phyloP scores from a whole-genome alignment of 2,329 filamentous ascomycete species.

The Epichloe gansuensis region DNA sequence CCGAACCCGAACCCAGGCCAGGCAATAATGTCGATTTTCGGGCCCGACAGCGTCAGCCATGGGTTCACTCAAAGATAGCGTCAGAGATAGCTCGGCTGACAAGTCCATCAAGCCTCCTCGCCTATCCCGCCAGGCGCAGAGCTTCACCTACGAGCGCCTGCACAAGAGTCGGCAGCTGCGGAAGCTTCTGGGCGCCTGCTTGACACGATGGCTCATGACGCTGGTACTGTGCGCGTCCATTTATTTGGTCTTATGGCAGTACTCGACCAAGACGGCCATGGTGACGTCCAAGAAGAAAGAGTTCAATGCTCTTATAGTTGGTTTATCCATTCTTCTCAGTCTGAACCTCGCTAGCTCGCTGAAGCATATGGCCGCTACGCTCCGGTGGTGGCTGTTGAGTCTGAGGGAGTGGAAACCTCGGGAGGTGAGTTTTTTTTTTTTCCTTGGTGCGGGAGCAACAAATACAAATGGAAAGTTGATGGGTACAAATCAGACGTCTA shows the following conservation, averaged over 20 bases:
- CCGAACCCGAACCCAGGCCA: neutral
- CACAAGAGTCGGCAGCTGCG: conserved; percentile 11
- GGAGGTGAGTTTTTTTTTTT: conserved; percentile 21
- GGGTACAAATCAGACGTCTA: too few species aligned
- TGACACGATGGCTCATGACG: conserved; percentile 17
- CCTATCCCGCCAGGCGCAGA: neutral
- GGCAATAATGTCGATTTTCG: too few species aligned
- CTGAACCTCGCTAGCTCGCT: conserved; percentile 29
- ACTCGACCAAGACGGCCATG: conserved; percentile 18
- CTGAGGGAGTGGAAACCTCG: conserved; percentile 21
- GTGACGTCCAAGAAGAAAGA: conserved; percentile 22
- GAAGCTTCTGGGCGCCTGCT: conserved; percentile 8
- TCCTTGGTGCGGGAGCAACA: too few species aligned
- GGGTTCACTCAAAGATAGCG: neutral
- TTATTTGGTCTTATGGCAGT: conserved; percentile 17
- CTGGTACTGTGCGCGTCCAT: conserved; percentile 15
- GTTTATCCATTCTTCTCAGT: conserved; percentile 28
- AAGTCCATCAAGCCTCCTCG: neutral
- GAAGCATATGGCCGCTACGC: conserved; percentile 29
- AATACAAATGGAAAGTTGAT: too few species aligned
- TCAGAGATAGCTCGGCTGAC: neutral
- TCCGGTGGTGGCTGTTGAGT: conserved; percentile 34
- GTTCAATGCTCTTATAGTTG: conserved; percentile 32
- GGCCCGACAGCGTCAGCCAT: neutral
- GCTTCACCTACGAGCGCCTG: conserved; percentile 13